Evolutionary conservation across 2,329 filamentous ascomycete species (phyloP).

Genomic region (Colletotrichum camelliae): DNA sequence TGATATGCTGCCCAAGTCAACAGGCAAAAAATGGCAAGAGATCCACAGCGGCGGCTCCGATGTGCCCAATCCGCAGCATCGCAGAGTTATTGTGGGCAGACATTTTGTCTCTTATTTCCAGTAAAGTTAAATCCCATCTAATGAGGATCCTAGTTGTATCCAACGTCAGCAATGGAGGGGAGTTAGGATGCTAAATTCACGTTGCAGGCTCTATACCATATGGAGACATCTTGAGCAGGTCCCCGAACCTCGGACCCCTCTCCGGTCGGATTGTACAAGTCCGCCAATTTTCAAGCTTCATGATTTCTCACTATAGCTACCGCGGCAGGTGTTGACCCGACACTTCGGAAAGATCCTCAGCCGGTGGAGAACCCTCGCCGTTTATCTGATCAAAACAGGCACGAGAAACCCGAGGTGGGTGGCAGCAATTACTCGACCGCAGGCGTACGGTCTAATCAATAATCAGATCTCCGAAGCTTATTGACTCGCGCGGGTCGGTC

Average conservation of each 20-base stretch:
- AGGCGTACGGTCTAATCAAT: neutral
- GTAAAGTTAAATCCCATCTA: neutral
- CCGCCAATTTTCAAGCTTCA: neutral
- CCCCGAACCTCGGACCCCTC: neutral
- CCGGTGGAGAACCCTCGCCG: neutral
- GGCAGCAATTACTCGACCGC: neutral
- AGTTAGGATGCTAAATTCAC: neutral
- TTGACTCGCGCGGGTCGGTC: neutral
- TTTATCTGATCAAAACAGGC: neutral
- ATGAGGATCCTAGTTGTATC: neutral
- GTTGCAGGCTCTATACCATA: neutral
- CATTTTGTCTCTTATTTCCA: neutral
- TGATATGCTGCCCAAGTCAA: neutral
- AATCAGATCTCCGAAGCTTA: neutral
- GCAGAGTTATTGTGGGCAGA: neutral
- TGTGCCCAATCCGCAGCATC: neutral
- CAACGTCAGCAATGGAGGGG: conserved; percentile 1
- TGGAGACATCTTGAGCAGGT: neutral
- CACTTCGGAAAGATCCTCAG: neutral
- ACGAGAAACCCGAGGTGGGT: neutral
- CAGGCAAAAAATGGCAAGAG: neutral
- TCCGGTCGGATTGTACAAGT: neutral
- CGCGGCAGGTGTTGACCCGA: neutral
- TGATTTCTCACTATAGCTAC: neutral
- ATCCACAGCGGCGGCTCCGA: neutral